A percentile compares a stretch with the other conserved stretches of the same genome.
Evolutionary conservation across 139 green algal species (phyloP).

Genomic region (Chlamydomonas sp.): DNA sequence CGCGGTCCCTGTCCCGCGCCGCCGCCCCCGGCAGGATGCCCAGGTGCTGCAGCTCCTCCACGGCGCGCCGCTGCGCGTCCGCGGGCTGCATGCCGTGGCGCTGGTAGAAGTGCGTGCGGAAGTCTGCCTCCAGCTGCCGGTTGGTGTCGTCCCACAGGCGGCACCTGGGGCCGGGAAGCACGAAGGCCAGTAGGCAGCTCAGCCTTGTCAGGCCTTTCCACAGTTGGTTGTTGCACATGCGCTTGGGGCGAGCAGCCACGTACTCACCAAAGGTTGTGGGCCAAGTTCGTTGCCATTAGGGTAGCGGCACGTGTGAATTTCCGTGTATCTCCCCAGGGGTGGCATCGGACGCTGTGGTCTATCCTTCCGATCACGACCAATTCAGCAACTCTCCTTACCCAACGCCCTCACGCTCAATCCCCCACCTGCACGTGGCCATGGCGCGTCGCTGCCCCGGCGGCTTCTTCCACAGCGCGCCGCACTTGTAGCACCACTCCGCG

Average conservation of each 20-base stretch:
- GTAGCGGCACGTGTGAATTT: too few relatives aligned
- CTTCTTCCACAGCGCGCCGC: constrained; percentile 26
- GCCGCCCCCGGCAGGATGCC: neutral
- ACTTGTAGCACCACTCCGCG: constrained; percentile 39
- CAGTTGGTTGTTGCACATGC: neutral
- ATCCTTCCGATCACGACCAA: too few relatives aligned
- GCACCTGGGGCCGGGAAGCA: neutral
- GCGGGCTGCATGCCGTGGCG: neutral
- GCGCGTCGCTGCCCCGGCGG: neutral
- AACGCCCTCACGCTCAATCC: neutral
- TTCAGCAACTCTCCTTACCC: neutral
- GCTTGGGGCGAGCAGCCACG: too few relatives aligned
- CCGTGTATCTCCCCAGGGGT: neutral
- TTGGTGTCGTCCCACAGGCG: constrained; percentile 34
- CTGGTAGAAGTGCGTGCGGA: neutral
- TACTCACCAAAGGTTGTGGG: too few relatives aligned
- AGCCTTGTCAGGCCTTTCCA: neutral
- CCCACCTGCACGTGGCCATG: constrained; percentile 14
- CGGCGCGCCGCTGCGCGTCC: constrained; percentile 1
- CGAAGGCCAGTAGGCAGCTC: neutral
- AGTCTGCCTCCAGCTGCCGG: constrained; percentile 22
- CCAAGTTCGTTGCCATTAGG: too few relatives aligned
- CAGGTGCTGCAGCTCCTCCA: neutral
- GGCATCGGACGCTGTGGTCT: too few relatives aligned
- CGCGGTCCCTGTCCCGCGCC: too few relatives aligned